These are phyloP conservation scores for Tieghemiomyces parasiticus DNA, from an alignment of 192 early-diverging fungal genomes.

Conservation along the genomic window DNA sequence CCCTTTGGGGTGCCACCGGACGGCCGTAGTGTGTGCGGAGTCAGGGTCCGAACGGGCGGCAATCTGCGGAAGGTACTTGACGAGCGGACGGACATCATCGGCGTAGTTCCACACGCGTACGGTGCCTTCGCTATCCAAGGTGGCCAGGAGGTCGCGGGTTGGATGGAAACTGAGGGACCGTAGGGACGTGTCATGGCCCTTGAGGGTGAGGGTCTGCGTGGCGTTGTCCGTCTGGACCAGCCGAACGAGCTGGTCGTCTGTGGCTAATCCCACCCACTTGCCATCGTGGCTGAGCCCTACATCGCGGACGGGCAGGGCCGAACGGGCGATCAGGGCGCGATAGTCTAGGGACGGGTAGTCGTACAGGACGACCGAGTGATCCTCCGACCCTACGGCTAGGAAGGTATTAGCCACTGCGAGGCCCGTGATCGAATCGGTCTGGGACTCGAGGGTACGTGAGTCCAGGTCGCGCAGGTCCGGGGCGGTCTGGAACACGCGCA, in stretches of 20 bases:
- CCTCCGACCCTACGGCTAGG: slow-evolving; percentile 1
- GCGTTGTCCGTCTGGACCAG: slow-evolving; percentile 26
- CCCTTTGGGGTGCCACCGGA: slow-evolving; percentile 51
- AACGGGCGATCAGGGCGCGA: slow-evolving; percentile 9
- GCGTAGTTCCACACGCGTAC: slow-evolving; percentile 43
- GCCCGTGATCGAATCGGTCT: slow-evolving; percentile 10
- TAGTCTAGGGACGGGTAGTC: not conserved
- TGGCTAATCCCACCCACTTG: slow-evolving; percentile 25
- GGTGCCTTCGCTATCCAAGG: slow-evolving; percentile 42
- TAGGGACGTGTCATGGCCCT: slow-evolving; percentile 20
- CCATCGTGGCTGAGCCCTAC: slow-evolving; percentile 22
- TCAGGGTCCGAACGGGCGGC: slow-evolving; percentile 26
- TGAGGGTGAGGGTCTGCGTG: slow-evolving; percentile 19
- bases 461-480: slow-evolving; percentile 2
- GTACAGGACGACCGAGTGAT: slow-evolving; percentile 6
- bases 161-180: slow-evolving; percentile 23
- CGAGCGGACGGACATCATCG: slow-evolving; percentile 20
- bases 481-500: slow-evolving; percentile 1
- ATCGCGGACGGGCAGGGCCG: slow-evolving; percentile 26
- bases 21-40: slow-evolving; percentile 20
- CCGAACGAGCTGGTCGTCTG: slow-evolving; percentile 22
- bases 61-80: slow-evolving; percentile 21
- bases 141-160: slow-evolving; percentile 21
- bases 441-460: not conserved
- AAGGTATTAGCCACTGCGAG: not conserved